Percentiles rank a stretch among this genome's conserved stretches.
phyloP scores from a whole-genome alignment of 805 yeast species.

The Zygosaccharomyces bailii region DNA sequence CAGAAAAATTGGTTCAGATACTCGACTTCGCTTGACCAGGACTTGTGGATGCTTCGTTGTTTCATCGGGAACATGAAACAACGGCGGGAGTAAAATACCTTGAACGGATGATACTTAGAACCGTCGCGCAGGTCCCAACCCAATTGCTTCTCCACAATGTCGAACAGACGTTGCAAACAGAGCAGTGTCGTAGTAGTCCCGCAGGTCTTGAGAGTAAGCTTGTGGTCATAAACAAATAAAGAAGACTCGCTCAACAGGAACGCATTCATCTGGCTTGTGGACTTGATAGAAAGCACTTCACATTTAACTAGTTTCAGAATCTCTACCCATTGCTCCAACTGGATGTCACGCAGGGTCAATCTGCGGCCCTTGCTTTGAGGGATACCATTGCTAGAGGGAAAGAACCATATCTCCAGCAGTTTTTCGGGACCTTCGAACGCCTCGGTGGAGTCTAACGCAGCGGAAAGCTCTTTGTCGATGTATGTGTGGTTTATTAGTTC shows the following conservation, averaged over 20 bases:
- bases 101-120: conserved; percentile 43
- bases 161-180: conserved; percentile 65
- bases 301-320: conserved; percentile 82
- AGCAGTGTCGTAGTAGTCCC: conserved; percentile 91
- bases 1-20: conserved; percentile 64
- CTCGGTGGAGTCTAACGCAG: conserved; percentile 76
- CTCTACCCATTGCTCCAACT: conserved; percentile 63
- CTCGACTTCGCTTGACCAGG: conserved; percentile 78
- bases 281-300: conserved; percentile 77
- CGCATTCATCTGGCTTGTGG: conserved; percentile 67
- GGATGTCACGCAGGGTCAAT: conserved; percentile 58
- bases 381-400: conserved; percentile 42
- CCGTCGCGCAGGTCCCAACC: conserved; percentile 38
- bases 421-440: conserved; percentile 99
- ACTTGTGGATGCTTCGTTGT: conserved; percentile 75
- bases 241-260: conserved; percentile 87
- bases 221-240: conserved; percentile 82
- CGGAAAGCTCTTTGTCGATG: conserved; percentile 77
- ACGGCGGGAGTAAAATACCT: conserved; percentile 86
- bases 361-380: conserved; percentile 33
- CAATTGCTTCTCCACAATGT: conserved; percentile 43
- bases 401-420: conserved; percentile 85
- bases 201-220: conserved; percentile 85
- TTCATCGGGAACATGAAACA: conserved; percentile 88
- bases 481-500: conserved; percentile 43